phyloP scores from a whole-genome alignment of 768 basidiomycete genomes.

The Trametes punicea region DNA sequence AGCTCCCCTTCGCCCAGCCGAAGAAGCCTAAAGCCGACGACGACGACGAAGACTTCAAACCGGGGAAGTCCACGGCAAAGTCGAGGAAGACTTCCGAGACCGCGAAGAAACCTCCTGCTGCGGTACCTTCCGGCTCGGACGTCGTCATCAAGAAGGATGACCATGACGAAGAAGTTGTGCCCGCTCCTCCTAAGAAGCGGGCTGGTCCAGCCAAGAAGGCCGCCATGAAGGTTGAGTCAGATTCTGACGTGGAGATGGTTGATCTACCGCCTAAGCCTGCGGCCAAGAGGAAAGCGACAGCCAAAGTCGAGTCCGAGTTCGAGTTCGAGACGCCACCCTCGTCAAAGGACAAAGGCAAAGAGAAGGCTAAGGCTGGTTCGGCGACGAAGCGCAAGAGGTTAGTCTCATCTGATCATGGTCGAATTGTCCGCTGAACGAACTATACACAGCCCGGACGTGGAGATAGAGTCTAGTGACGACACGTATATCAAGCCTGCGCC shows the following conservation, averaged over 20 bases:
- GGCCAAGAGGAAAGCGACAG: slow-evolving; percentile 31
- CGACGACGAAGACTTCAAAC: slow-evolving; percentile 56
- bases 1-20: slow-evolving; percentile 45
- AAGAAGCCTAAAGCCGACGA: slow-evolving; percentile 38
- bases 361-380: slow-evolving; percentile 39
- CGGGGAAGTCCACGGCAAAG: slow-evolving; percentile 45
- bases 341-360: slow-evolving; percentile 39
- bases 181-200: slow-evolving; percentile 36
- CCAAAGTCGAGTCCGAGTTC: slow-evolving; percentile 39
- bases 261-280: slow-evolving; percentile 41
- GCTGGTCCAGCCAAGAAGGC: slow-evolving; percentile 41
- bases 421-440: background rate
- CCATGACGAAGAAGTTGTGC: slow-evolving; percentile 37
- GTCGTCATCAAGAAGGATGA: slow-evolving; percentile 45
- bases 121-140: slow-evolving; percentile 41
- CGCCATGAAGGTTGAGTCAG: slow-evolving; percentile 40
- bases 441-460: slow-evolving; percentile 31
- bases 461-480: slow-evolving; percentile 40
- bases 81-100: slow-evolving; percentile 28
- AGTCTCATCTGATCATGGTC: slow-evolving; percentile 11
- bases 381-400: slow-evolving; percentile 67
- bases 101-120: slow-evolving; percentile 32
- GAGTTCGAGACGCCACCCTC: slow-evolving; percentile 36
- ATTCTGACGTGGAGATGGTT: slow-evolving; percentile 43
- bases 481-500: slow-evolving; percentile 40